Conservation (phyloP, 345 rosid species). For the Nephelium lappaceum region DNA sequence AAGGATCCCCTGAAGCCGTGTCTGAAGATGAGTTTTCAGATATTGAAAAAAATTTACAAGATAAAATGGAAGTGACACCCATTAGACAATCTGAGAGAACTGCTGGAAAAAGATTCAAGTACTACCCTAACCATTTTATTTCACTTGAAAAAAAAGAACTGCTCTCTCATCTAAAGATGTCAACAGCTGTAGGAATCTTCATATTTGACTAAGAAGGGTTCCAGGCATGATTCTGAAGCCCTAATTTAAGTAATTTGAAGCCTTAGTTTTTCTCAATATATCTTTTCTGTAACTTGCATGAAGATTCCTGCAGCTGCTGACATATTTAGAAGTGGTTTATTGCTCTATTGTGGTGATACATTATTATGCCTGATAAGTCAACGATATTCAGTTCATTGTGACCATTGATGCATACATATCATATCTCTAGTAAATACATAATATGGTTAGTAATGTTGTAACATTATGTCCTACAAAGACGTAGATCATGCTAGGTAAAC, state of each 20-base stretch:
- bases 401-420: background rate
- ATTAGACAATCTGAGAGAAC: conserved; percentile 69
- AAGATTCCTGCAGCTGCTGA: no score
- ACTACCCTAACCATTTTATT: conserved; percentile 23
- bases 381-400: background rate
- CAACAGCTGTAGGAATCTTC: conserved; percentile 3
- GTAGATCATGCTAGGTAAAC: background rate
- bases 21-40: conserved; percentile 53
- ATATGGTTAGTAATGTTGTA: background rate
- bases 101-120: conserved; percentile 74
- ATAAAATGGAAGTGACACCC: conserved; percentile 59
- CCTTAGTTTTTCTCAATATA: background rate
- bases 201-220: background rate
- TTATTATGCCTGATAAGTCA: background rate
- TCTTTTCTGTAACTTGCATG: background rate
- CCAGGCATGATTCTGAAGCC: background rate
- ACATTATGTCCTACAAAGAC: background rate
- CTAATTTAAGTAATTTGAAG: background rate
- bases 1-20: conserved; percentile 52
- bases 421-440: background rate
- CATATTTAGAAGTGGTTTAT: background rate
- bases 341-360: conserved; percentile 8
- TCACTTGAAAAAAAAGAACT: conserved; percentile 22
- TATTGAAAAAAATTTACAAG: conserved; percentile 36
- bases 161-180: conserved; percentile 6